These are phyloP conservation scores for Bruguiera parviflora DNA, from an alignment of 345 rosid species.

Conservation along the genomic window DNA sequence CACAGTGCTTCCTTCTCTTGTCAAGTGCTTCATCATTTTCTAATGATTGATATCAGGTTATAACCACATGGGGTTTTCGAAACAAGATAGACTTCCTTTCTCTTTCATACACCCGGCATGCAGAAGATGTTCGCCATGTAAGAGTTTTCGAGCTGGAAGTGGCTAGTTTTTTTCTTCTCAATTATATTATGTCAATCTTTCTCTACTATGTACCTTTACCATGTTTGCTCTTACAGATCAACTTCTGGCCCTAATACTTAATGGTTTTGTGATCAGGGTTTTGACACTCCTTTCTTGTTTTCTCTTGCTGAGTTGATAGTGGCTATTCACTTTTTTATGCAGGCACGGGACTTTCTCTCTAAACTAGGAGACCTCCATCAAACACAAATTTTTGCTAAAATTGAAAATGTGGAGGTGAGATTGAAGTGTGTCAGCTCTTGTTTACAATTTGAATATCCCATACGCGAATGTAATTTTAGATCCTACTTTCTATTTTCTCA, in stretches of 20 bases:
- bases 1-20: background rate
- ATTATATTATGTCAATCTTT: conserved; percentile 1
- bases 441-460: background rate
- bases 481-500: conserved; percentile 1
- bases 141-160: conserved; percentile 18
- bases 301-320: conserved; percentile 2
- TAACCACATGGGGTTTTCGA: conserved; percentile 64
- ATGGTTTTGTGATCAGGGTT: background rate
- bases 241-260: background rate
- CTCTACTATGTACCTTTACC: background rate
- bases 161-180: conserved; percentile 9
- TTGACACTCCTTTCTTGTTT: conserved; percentile 4
- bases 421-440: background rate
- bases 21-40: background rate
- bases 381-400: conserved; percentile 64
- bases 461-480: conserved; percentile 12
- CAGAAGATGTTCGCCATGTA: conserved; percentile 66
- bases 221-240: background rate
- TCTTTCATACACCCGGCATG: conserved; percentile 56
- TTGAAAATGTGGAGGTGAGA: conserved; percentile 64
- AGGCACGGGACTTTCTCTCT: conserved; percentile 61
- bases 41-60: conserved; percentile 39
- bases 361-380: conserved; percentile 48
- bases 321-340: conserved; percentile 17
- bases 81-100: conserved; percentile 70